Evolutionary conservation across 148 eudicot species (phyloP).

Genomic region (Rhododendron ovatum): DNA sequence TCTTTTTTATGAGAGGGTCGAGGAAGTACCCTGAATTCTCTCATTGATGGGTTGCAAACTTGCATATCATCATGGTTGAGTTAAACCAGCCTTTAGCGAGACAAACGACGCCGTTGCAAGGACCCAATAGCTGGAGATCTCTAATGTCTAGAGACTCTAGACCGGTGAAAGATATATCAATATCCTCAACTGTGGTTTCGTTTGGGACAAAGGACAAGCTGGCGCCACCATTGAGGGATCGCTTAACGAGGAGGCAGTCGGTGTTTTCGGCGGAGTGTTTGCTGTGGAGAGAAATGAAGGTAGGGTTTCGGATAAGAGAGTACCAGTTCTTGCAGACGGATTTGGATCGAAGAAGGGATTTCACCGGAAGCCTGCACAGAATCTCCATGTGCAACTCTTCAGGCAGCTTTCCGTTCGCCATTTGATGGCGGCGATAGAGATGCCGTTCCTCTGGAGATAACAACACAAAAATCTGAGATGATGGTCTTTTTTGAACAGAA

Average conservation of each 20-base stretch:
- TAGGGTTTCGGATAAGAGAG: neutral
- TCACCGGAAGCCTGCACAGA: neutral
- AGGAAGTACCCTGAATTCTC: neutral
- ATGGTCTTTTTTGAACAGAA: no score
- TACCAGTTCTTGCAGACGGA: neutral
- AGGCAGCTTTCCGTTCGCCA: neutral
- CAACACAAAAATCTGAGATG: no score
- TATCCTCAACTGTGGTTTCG: neutral
- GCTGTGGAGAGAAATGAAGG: neutral
- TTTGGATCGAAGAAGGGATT: neutral
- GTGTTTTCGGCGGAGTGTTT: neutral
- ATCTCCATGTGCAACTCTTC: neutral
- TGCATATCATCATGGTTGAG: neutral
- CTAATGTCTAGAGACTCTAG: neutral
- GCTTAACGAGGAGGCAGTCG: neutral
- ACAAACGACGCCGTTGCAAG: neutral
- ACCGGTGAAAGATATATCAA: neutral
- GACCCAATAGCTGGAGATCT: neutral
- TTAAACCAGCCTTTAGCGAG: neutral
- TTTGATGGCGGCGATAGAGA: neutral
- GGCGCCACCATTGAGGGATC: neutral
- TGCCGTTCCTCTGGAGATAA: no score
- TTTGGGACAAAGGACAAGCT: neutral
- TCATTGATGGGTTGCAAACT: neutral
- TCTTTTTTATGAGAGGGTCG: neutral